These are phyloP conservation scores for Oryza meyeriana DNA, from an alignment of 176 grass and related monocot genomes.

Conservation along the genomic window DNA sequence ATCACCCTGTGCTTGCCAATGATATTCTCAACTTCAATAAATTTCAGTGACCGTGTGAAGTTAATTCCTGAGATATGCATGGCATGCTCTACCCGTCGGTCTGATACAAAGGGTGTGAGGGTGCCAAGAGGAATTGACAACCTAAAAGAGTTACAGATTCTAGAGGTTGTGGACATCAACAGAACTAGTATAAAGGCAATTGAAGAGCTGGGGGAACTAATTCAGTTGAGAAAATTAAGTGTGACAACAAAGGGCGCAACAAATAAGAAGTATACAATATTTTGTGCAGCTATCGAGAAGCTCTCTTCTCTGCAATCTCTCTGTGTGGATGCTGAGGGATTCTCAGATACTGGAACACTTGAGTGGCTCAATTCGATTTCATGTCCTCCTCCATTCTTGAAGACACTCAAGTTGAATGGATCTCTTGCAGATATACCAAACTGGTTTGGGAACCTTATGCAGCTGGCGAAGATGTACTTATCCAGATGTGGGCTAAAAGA, in stretches of 20 bases:
- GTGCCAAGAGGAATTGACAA: background rate
- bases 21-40: background rate
- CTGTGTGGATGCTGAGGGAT: background rate
- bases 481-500: fast-evolving
- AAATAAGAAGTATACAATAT: background rate
- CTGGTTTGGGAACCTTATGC: background rate
- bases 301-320: background rate
- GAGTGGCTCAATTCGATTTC: background rate
- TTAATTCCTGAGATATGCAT: background rate
- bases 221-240: background rate
- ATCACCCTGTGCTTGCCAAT: background rate
- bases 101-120: fast-evolving
- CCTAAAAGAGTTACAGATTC: background rate
- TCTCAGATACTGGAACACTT: background rate
- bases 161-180: background rate
- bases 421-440: background rate
- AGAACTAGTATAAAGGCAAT: background rate
- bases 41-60: background rate
- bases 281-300: background rate
- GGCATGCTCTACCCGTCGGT: background rate
- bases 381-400: background rate
- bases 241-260: background rate
- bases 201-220: constrained; percentile 6
- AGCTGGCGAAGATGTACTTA: background rate
- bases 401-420: background rate